These are phyloP conservation scores for Jacaranda mimosifolia DNA, from an alignment of 257 asterid genomes.

Conservation along the genomic window DNA sequence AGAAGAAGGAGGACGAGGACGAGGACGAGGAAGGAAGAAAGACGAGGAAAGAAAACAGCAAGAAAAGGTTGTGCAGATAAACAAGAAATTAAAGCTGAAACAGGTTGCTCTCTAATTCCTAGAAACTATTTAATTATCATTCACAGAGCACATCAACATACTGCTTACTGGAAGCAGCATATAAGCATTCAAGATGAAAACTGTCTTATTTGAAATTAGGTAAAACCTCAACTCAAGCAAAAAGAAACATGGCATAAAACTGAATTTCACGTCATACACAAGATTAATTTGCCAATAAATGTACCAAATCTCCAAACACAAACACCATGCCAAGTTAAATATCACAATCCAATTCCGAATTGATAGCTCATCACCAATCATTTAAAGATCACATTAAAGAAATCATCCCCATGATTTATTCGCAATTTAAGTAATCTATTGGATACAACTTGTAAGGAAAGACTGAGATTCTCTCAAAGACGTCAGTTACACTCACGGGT, in stretches of 20 bases:
- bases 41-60: neutral
- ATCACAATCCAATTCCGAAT: neutral
- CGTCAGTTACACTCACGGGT: constrained; percentile 3
- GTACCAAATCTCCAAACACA: neutral
- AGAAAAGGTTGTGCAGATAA: neutral
- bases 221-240: neutral
- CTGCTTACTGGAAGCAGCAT: constrained; percentile 14
- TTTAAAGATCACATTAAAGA: neutral
- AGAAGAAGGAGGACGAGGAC: no score
- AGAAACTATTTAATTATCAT: constrained; percentile 10
- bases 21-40: no score
- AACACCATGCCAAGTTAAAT: constrained; percentile 1
- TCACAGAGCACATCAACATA: constrained; percentile 20
- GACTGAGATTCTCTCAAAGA: constrained; percentile 1
- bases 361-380: neutral
- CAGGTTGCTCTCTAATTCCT: neutral
- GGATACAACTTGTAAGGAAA: neutral
- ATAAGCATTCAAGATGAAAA: constrained; percentile 10
- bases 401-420: neutral
- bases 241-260: neutral
- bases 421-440: neutral
- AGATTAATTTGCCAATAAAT: neutral
- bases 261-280: neutral
- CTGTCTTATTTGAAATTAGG: neutral
- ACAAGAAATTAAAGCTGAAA: neutral